phyloP scores from a whole-genome alignment of 331 rosid species.

The Acacia pycnantha region DNA sequence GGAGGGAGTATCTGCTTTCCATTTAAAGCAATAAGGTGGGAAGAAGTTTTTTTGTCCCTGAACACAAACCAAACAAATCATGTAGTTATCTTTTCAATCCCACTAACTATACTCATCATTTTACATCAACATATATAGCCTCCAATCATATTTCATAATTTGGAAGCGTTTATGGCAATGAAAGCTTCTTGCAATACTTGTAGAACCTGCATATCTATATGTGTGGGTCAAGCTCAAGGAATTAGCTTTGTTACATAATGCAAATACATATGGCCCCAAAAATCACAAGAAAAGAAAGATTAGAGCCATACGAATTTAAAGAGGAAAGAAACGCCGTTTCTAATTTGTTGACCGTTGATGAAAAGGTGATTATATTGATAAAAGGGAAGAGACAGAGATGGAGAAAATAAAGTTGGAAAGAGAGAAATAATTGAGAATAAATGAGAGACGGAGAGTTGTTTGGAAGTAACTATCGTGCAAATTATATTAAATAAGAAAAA shows the following conservation, averaged over 20 bases:
- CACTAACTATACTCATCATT: conserved; percentile 4
- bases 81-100: conserved; percentile 13
- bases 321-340: neutral
- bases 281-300: neutral
- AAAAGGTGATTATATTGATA: conserved; percentile 10
- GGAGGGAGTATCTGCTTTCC: too few relatives aligned
- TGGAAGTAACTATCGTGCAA: conserved; percentile 5
- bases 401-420: conserved; percentile 25
- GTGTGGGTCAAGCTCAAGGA: neutral
- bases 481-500: neutral
- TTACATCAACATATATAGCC: neutral
- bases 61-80: conserved; percentile 13
- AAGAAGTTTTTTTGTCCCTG: conserved; percentile 30
- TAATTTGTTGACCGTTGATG: neutral
- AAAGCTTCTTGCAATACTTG: neutral
- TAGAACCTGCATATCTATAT: neutral
- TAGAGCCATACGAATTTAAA: neutral
- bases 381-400: neutral
- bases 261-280: neutral
- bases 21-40: conserved; percentile 27
- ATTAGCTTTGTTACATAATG: neutral
- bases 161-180: neutral
- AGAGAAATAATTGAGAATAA: conserved; percentile 33
- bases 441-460: conserved; percentile 24
- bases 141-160: conserved; percentile 23